phyloP scores from a whole-genome alignment of 2,329 filamentous ascomycete species.

The Zymoseptoria tritici region DNA sequence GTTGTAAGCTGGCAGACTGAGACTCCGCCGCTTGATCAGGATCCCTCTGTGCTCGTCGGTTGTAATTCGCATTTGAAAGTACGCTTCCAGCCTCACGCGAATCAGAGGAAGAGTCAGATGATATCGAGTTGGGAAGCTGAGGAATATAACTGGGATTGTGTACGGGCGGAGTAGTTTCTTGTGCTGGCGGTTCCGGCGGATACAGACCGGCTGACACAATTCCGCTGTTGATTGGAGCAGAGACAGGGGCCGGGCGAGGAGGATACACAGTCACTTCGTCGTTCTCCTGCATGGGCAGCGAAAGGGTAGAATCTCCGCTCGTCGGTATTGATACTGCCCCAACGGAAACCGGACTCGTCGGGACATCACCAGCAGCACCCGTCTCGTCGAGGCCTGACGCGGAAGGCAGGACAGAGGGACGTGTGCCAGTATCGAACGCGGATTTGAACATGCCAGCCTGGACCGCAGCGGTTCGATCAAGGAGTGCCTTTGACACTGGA shows the following conservation, averaged over 20 bases:
- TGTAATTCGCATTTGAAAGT: background rate
- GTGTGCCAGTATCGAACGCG: background rate
- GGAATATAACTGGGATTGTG: too few species aligned
- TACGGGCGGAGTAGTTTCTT: too few species aligned
- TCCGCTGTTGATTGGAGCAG: background rate
- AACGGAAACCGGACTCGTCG: background rate
- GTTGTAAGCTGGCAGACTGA: background rate
- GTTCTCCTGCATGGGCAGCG: background rate
- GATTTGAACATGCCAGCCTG: background rate
- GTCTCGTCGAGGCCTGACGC: background rate
- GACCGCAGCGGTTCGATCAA: background rate
- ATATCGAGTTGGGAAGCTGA: background rate
- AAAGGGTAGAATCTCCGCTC: background rate
- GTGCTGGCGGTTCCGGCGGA: too few species aligned
- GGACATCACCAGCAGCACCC: background rate
- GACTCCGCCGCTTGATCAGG: too few species aligned
- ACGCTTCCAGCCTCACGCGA: background rate
- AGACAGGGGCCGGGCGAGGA: background rate
- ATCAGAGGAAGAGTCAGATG: background rate
- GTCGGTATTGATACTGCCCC: background rate
- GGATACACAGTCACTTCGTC: background rate
- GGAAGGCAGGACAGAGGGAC: background rate
- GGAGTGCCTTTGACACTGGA: background rate
- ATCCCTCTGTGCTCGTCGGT: background rate
- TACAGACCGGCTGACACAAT: background rate